phyloP scores from a whole-genome alignment of 2,329 filamentous ascomycete species.

The Knoxdaviesia capensis region DNA sequence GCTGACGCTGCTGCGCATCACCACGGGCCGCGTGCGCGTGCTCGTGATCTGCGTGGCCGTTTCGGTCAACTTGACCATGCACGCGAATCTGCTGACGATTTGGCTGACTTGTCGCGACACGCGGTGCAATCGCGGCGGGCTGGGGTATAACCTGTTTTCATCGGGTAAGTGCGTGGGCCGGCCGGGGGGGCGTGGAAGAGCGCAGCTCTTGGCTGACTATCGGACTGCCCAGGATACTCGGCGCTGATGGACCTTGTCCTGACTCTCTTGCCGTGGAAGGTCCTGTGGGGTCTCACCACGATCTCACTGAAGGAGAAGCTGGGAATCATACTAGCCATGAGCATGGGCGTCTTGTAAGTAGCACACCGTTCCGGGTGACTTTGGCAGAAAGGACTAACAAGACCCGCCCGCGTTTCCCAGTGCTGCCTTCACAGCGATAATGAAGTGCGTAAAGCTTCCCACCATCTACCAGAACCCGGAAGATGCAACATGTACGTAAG shows the following conservation, averaged over 20 bases:
- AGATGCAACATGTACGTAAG: no score
- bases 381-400: no score
- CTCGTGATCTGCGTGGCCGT: neutral
- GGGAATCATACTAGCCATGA: slow-evolving; percentile 9
- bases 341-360: slow-evolving; percentile 10
- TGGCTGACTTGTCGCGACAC: no score
- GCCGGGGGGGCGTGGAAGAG: neutral
- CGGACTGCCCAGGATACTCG: slow-evolving; percentile 4
- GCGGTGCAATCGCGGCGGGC: neutral
- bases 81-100: no score
- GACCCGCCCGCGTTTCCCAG: no score
- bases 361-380: no score
- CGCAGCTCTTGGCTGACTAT: neutral
- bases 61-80: neutral
- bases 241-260: slow-evolving; percentile 7
- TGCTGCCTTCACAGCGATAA: no score
- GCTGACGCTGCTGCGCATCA: slow-evolving; percentile 11
- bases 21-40: slow-evolving; percentile 5
- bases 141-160: slow-evolving; percentile 7
- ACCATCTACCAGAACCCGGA: no score
- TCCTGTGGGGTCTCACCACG: slow-evolving; percentile 10
- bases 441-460: no score
- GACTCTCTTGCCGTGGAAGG: slow-evolving; percentile 9
- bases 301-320: slow-evolving; percentile 10
- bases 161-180: slow-evolving; percentile 2